A percentile compares a stretch with the other conserved stretches of the same genome.
Conservation (phyloP, 768 basidiomycete genomes). For the Russula earlei region DNA sequence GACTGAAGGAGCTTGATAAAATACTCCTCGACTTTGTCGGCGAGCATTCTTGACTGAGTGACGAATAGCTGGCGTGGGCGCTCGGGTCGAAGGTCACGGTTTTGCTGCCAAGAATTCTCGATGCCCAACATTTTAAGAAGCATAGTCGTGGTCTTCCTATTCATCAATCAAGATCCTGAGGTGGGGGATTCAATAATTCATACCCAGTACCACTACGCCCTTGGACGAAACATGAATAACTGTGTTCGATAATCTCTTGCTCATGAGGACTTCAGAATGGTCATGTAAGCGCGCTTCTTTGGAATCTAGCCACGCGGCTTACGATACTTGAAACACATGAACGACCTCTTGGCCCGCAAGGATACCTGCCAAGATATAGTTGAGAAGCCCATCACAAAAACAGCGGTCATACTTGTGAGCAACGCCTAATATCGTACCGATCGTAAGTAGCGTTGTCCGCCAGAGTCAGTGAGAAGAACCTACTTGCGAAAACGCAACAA, state of each 20-base stretch:
- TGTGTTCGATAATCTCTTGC: constrained; percentile 18
- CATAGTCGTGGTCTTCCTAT: constrained; percentile 70
- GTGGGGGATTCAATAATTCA: neutral
- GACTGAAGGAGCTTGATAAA: constrained; percentile 46
- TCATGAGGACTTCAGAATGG: constrained; percentile 12
- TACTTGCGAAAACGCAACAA: constrained; percentile 25
- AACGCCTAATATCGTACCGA: constrained; percentile 1
- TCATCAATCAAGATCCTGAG: neutral
- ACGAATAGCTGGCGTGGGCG: constrained; percentile 56
- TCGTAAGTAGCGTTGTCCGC: neutral
- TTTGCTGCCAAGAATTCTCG: constrained; percentile 42
- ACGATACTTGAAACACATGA: constrained; percentile 20
- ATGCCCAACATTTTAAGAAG: constrained; percentile 67
- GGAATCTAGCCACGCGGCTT: neutral
- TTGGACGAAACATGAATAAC: constrained; percentile 16
- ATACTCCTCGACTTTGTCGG: constrained; percentile 60
- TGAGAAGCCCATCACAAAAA: neutral
- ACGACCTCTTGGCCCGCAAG: constrained; percentile 12
- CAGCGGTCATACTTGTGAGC: neutral
- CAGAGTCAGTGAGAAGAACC: neutral
- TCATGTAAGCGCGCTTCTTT: no score
- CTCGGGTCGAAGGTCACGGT: constrained; percentile 33
- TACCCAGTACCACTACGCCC: constrained; percentile 69
- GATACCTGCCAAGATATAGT: constrained; percentile 5
- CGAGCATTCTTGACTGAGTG: constrained; percentile 58